Conservation (phyloP, 371 early-diverging fungal genomes). For the Aphelidium insulamus region DNA sequence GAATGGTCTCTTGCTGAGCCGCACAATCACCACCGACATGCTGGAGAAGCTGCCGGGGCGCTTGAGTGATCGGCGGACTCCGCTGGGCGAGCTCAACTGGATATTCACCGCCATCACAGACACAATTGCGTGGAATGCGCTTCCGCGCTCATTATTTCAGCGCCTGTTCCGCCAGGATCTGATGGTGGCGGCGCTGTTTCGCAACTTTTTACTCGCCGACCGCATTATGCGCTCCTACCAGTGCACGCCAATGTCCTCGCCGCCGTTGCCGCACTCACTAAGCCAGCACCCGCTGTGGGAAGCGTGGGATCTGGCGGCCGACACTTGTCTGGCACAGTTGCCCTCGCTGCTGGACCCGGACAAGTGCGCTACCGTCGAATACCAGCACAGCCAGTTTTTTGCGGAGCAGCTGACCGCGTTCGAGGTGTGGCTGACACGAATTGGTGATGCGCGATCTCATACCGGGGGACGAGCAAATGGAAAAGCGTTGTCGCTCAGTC, state of each 20-base stretch:
- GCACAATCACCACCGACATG: slow-evolving; percentile 58
- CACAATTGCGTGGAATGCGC: slow-evolving; percentile 93
- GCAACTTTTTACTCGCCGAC: slow-evolving; percentile 85
- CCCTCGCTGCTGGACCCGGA: slow-evolving; percentile 44
- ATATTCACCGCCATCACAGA: slow-evolving; percentile 95
- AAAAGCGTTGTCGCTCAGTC: slow-evolving; percentile 12
- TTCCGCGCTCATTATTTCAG: slow-evolving; percentile 73
- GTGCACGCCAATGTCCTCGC: slow-evolving; percentile 72
- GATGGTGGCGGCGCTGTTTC: slow-evolving; percentile 80
- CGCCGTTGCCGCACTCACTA: slow-evolving; percentile 64
- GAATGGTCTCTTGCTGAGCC: slow-evolving; percentile 44
- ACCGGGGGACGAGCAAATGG: slow-evolving; percentile 6
- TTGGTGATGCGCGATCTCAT: slow-evolving; percentile 14
- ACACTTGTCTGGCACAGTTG: slow-evolving; percentile 74
- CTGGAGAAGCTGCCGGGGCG: slow-evolving; percentile 69
- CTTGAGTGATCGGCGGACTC: slow-evolving; percentile 71
- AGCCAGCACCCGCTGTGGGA: slow-evolving; percentile 94
- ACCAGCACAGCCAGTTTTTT: slow-evolving; percentile 69
- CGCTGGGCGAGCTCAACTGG: slow-evolving; percentile 92
- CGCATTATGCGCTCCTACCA: slow-evolving; percentile 80
- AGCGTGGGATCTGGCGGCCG: slow-evolving; percentile 85
- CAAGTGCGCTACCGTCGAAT: slow-evolving; percentile 22
- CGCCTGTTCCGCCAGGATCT: slow-evolving; percentile 82
- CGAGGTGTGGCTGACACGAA: slow-evolving; percentile 80
- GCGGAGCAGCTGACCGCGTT: slow-evolving; percentile 88